These are phyloP conservation scores for Boechera divaricarpa DNA, from an alignment of 345 rosid species.

Conservation along the genomic window DNA sequence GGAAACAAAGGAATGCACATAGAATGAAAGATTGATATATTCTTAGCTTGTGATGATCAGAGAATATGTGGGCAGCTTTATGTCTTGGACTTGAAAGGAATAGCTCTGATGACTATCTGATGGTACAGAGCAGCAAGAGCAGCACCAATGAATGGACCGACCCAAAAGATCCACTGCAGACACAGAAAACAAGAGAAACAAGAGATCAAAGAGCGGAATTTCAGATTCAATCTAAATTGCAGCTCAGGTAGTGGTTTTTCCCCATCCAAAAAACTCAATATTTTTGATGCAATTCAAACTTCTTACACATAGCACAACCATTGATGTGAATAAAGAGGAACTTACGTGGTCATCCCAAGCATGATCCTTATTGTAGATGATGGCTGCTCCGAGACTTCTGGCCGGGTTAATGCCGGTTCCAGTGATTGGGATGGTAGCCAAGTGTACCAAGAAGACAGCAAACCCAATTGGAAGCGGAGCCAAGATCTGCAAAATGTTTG, in stretches of 20 bases:
- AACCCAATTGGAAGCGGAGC: conserved; percentile 83
- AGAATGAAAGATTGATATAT: conserved; percentile 11
- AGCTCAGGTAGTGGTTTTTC: neutral
- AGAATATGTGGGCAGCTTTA: conserved; percentile 36
- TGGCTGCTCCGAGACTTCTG: conserved; percentile 78
- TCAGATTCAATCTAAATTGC: neutral
- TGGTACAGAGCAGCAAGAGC: conserved; percentile 78
- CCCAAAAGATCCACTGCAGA: conserved; percentile 80
- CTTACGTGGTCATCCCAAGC: conserved; percentile 71
- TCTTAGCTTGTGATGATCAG: conserved; percentile 15
- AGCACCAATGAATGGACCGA: conserved; percentile 78
- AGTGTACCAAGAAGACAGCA: conserved; percentile 74
- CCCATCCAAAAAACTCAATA: neutral
- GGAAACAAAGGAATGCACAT: neutral
- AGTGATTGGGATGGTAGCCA: conserved; percentile 75
- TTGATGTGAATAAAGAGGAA: neutral
- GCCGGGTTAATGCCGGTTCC: conserved; percentile 81
- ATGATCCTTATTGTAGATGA: conserved; percentile 55
- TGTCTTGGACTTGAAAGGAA: conserved; percentile 65
- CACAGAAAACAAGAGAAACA: neutral
- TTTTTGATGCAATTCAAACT: neutral
- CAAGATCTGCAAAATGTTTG: conserved; percentile 50
- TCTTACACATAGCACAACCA: neutral
- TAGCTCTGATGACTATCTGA: conserved; percentile 73
- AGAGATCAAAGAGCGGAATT: neutral